phyloP scores from a whole-genome alignment of 805 yeast species.

The Teunomyces atbi region DNA sequence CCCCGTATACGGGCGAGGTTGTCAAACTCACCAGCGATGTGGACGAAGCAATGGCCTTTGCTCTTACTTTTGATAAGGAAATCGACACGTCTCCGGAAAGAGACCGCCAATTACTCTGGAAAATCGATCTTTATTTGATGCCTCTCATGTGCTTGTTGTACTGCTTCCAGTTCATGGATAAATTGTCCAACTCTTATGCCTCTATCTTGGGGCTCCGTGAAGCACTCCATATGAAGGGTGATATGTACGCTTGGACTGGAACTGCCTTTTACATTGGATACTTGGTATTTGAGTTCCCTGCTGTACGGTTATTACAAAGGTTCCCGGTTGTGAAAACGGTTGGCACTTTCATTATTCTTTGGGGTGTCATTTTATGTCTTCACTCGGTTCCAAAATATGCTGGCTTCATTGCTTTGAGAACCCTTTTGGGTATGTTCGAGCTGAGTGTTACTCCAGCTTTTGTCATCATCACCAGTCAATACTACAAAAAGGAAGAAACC shows the following conservation, averaged over 20 bases:
- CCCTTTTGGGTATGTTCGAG: conserved; percentile 40
- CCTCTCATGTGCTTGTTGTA: conserved; percentile 51
- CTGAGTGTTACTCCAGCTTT: conserved; percentile 41
- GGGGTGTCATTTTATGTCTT: conserved; percentile 61
- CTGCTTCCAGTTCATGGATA: conserved; percentile 60
- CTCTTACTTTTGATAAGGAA: conserved; percentile 19
- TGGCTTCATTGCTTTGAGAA: conserved; percentile 38
- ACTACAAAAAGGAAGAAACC: conserved; percentile 34
- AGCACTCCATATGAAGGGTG: conserved; percentile 46
- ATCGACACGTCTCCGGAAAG: conserved; percentile 27
- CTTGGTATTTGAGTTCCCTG: conserved; percentile 53
- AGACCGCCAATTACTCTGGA: conserved; percentile 40
- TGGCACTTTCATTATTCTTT: conserved; percentile 47
- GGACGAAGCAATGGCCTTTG: conserved; percentile 47
- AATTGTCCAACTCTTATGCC: conserved; percentile 50
- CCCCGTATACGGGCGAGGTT: conserved; percentile 16
- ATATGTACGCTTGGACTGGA: conserved; percentile 44
- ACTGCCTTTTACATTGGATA: conserved; percentile 55
- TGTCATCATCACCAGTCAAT: conserved; percentile 35
- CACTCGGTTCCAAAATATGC: conserved; percentile 49
- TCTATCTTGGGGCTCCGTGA: conserved; percentile 50
- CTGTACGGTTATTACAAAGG: conserved; percentile 47
- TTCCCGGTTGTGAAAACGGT: conserved; percentile 56
- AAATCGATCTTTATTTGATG: conserved; percentile 50
- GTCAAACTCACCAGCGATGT: conserved; percentile 36